These are phyloP conservation scores for Aspergillus neoniger DNA, from an alignment of 2,329 filamentous ascomycete species.

Conservation along the genomic window DNA sequence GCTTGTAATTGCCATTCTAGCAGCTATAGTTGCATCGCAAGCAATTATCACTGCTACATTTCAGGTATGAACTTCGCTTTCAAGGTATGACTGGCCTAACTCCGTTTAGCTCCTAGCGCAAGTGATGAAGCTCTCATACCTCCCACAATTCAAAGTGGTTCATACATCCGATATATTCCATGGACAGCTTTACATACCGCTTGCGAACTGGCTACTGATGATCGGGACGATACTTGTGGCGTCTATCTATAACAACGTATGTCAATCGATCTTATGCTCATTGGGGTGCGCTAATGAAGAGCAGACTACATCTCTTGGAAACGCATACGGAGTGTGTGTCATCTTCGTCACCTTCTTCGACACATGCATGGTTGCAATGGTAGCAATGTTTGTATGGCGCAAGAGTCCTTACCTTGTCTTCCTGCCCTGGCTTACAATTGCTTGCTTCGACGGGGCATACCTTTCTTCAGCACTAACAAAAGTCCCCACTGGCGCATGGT, in stretches of 20 bases:
- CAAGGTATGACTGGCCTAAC: neutral
- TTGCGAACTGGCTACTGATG: conserved; percentile 77
- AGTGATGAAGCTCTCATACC: conserved; percentile 72
- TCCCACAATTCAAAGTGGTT: conserved; percentile 72
- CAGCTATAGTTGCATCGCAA: conserved; percentile 69
- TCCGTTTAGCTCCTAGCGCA: conserved; percentile 59
- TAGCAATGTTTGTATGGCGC: conserved; percentile 72
- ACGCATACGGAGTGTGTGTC: conserved; percentile 78
- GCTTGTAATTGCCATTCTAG: conserved; percentile 64
- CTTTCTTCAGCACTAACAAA: conserved; percentile 71
- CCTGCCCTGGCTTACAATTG: conserved; percentile 49
- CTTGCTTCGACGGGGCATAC: conserved; percentile 62
- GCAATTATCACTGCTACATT: conserved; percentile 78
- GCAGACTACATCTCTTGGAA: conserved; percentile 66
- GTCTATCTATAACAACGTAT: conserved; percentile 67
- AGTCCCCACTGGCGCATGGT: conserved; percentile 76
- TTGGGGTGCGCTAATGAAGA: conserved; percentile 2
- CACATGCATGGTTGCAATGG: conserved; percentile 71
- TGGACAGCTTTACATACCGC: conserved; percentile 74
- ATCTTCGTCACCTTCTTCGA: conserved; percentile 79
- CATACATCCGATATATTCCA: conserved; percentile 71
- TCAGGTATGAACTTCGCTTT: conserved; percentile 48
- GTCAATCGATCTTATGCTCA: neutral
- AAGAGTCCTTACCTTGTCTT: conserved; percentile 68
- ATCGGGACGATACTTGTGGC: conserved; percentile 73